phyloP scores from a whole-genome alignment of 371 early-diverging fungal species.

The Rhizopus arrhizus region DNA sequence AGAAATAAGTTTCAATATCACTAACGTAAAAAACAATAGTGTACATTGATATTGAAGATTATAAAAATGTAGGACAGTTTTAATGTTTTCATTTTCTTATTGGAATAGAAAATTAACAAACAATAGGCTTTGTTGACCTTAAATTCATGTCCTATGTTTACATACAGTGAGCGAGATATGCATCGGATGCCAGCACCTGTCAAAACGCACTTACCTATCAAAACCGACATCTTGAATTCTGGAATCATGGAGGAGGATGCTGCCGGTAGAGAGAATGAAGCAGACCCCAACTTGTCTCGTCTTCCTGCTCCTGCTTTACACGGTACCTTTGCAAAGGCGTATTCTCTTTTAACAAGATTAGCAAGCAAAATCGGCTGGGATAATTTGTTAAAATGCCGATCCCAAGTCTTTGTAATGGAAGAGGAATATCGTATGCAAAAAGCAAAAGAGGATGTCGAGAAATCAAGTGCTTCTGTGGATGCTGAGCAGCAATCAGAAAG shows the following conservation, averaged over 20 bases:
- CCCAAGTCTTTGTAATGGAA: constrained; percentile 95
- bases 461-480: constrained; percentile 12
- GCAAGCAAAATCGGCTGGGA: constrained; percentile 93
- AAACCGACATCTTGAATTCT: constrained; percentile 63
- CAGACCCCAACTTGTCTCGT: constrained; percentile 67
- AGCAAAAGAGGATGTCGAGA: constrained; percentile 61
- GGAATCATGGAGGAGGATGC: constrained; percentile 75
- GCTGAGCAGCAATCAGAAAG: not conserved
- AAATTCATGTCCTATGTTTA: constrained; percentile 98
- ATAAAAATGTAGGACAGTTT: constrained; percentile 61
- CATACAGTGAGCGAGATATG: constrained; percentile 85
- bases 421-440: constrained; percentile 90
- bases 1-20: not conserved
- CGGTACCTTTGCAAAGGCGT: constrained; percentile 91
- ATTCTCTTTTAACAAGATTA: constrained; percentile 77
- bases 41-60: constrained; percentile 85
- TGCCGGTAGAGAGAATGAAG: constrained; percentile 68
- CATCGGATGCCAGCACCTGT: constrained; percentile 88
- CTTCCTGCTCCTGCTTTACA: constrained; percentile 87
- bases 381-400: constrained; percentile 82
- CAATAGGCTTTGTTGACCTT: constrained; percentile 84
- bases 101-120: too few species aligned
- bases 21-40: constrained; percentile 30
- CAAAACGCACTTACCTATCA: constrained; percentile 77
- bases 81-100: too few species aligned